These are phyloP conservation scores for Umbelopsis sp. DNA, from an alignment of 192 early-diverging fungal species.

Conservation along the genomic window DNA sequence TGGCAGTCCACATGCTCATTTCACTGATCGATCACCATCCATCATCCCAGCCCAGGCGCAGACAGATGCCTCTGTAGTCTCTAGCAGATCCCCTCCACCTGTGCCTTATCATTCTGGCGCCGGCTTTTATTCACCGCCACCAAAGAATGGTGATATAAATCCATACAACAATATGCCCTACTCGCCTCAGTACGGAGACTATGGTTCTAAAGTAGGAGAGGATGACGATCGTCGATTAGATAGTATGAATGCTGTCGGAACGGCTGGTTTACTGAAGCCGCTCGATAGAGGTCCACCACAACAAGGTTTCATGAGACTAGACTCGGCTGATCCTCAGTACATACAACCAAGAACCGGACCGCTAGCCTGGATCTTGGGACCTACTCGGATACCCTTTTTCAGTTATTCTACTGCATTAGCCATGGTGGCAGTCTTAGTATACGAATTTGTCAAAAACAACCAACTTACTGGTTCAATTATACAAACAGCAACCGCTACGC, in stretches of 20 bases:
- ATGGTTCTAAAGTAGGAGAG: slow-evolving; percentile 12
- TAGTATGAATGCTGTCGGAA: slow-evolving; percentile 16
- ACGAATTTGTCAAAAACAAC: slow-evolving; percentile 58
- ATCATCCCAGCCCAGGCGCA: slow-evolving; percentile 6
- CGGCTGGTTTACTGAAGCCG: slow-evolving; percentile 5
- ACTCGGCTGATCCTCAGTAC: slow-evolving; percentile 7
- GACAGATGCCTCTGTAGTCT: neutral
- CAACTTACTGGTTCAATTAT: slow-evolving; percentile 64
- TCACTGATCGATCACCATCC: slow-evolving; percentile 3
- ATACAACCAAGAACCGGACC: neutral
- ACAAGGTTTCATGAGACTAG: slow-evolving; percentile 11
- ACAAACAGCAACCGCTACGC: slow-evolving; percentile 27
- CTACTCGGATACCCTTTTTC: slow-evolving; percentile 46
- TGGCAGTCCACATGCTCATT: slow-evolving; percentile 1
- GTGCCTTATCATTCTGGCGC: neutral
- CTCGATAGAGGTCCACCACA: slow-evolving; percentile 4
- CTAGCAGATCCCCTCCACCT: neutral
- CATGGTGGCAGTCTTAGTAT: slow-evolving; percentile 51
- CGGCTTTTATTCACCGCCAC: slow-evolving; percentile 4
- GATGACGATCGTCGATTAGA: slow-evolving; percentile 9
- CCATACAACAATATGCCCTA: slow-evolving; percentile 16
- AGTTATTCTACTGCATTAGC: slow-evolving; percentile 43
- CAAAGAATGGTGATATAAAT: slow-evolving; percentile 6
- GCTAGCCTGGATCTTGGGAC: slow-evolving; percentile 9
- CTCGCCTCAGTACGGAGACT: neutral